These are phyloP conservation scores for Euphorbia peplus DNA, from an alignment of 345 rosid genomes.

Conservation along the genomic window DNA sequence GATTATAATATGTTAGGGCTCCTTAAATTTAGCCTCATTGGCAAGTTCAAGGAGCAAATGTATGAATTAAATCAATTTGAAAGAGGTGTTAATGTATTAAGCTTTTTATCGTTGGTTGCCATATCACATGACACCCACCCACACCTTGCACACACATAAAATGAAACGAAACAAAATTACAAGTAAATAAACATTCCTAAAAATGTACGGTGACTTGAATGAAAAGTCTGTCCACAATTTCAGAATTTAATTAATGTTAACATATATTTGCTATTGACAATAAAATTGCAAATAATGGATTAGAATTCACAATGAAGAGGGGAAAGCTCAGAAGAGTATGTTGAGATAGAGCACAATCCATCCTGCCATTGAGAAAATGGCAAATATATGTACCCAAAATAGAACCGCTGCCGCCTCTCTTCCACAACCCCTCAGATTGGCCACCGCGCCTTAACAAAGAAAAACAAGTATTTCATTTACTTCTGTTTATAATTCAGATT, in stretches of 20 bases:
- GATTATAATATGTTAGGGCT: no score
- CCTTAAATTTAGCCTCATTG: no score
- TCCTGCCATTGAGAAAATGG: slow-evolving; percentile 85
- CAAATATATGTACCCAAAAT: slow-evolving; percentile 98
- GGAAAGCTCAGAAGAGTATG: slow-evolving; percentile 54
- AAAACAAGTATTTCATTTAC: no score
- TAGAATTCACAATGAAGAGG: neutral
- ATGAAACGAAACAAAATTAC: no score
- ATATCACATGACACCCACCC: no score
- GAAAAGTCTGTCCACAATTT: neutral
- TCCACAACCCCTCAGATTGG: slow-evolving; percentile 93
- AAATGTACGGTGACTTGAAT: neutral
- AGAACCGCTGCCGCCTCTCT: slow-evolving; percentile 93
- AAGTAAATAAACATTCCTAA: neutral
- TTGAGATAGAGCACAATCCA: slow-evolving; percentile 88
- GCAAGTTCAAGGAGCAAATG: no score
- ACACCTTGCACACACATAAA: neutral
- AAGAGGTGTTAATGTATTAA: no score
- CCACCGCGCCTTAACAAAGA: slow-evolving; percentile 68
- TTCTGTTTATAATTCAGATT: no score
- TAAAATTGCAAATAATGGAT: neutral
- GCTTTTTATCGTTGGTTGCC: no score
- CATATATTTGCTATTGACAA: slow-evolving; percentile 16
- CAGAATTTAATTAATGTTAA: neutral
- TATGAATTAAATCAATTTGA: no score